These are phyloP conservation scores for Apiotrichum gracile DNA, from an alignment of 1,284 basidiomycete species.

Conservation along the genomic window DNA sequence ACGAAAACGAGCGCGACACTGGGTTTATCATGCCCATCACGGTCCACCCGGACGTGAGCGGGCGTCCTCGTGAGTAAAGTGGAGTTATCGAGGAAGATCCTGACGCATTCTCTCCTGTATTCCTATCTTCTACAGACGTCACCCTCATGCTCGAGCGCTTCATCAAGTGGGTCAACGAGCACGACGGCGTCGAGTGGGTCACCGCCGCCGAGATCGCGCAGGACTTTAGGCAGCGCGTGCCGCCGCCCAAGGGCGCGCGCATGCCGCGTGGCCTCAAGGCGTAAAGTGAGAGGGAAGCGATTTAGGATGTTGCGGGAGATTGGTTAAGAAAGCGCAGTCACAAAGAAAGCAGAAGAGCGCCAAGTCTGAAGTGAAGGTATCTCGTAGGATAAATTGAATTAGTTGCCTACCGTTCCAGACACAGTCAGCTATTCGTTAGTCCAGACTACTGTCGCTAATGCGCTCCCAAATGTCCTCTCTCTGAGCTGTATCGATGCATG, in stretches of 20 bases:
- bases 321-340: not conserved
- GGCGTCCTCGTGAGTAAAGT: conserved; percentile 30
- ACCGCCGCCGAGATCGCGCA: conserved; percentile 52
- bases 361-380: not conserved
- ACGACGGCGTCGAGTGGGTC: conserved; percentile 66
- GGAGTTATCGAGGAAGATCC: not conserved
- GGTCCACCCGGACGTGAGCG: conserved; percentile 71
- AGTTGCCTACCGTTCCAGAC: too few relatives aligned
- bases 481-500: conserved; percentile 5
- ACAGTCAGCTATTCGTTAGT: too few relatives aligned
- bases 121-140: conserved; percentile 47
- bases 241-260: conserved; percentile 24
- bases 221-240: conserved; percentile 26
- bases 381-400: too few relatives aligned
- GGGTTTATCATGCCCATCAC: conserved; percentile 67
- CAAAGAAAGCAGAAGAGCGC: not conserved
- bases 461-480: too few relatives aligned
- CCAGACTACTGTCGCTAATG: too few relatives aligned
- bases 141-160: conserved; percentile 72
- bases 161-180: conserved; percentile 70
- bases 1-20: conserved; percentile 37
- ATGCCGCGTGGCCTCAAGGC: conserved; percentile 27
- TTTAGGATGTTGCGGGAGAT: not conserved
- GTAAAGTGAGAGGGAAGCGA: not conserved
- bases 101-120: not conserved